Evolutionary conservation across 2,329 filamentous ascomycete species (phyloP), one percentile per base, ranked within the genome.

Genomic region (Aspergillus sp.): DNA sequence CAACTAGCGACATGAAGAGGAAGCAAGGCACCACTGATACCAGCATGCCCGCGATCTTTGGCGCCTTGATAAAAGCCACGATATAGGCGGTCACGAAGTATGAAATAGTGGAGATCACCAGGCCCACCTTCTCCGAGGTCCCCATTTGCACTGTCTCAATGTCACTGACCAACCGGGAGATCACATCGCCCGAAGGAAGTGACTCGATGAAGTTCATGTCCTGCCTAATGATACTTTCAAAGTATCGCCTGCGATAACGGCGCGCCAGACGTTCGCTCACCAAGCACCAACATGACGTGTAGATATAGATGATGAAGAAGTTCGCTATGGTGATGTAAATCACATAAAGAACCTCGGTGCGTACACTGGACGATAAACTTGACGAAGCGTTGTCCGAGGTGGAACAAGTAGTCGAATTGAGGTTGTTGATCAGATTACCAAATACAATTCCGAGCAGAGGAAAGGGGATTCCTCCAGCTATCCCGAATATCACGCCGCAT

Each of bases 121-220:
- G 82, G 50, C 88, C 88, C 13, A 89, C 87, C 71, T 91, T 91
- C 72, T 90, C 89, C 2, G 85, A 87, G 0, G 88, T 89, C 8
- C 88, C 89, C 0, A 83, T 81, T 69, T 89, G 88, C 50, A 91
- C 84, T 1, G 84, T 83, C 61, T 87, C 83, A 38, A 90, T 87
- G 67, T 91, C 87, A 55, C 81, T 81, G 65, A 87, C 86, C 52
- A 91, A 80, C 4, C 87, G 80, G 3, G 85, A 84, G 2, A 84
- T 81, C 7, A 89, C 83, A 71, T 89, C 85, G 10, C 87, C 87
- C 0, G 86, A 81, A 43, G 85, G 82, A 5, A 87, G 78, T 8
- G 79, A 81, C 66, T 89, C 87, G 69, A 89, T 88, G 69, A 86
- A 89, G n/a, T 83, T 76, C 1, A 86, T 81, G 58, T 89, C 86